These are phyloP conservation scores for Boletales sp. DNA, from an alignment of 768 basidiomycete species.

Conservation along the genomic window DNA sequence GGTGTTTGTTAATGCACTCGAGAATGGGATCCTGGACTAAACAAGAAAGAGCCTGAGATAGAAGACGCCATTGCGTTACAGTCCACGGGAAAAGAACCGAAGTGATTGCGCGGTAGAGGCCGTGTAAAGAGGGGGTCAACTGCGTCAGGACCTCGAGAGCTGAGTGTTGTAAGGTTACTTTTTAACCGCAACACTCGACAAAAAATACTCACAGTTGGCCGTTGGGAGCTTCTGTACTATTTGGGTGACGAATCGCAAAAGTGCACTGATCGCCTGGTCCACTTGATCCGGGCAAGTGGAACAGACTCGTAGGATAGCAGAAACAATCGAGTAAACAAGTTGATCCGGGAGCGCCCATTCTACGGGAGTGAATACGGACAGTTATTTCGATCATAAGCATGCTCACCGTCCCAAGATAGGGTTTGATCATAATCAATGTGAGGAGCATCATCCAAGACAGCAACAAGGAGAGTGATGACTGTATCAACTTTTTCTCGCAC, in stretches of 20 bases:
- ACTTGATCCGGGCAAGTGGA: slow-evolving; percentile 48
- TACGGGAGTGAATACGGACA: slow-evolving; percentile 21
- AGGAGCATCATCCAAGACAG: slow-evolving; percentile 69
- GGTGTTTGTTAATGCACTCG: slow-evolving; percentile 68
- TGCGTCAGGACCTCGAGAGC: slow-evolving; percentile 74
- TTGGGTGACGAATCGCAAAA: slow-evolving; percentile 55
- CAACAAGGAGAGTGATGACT: slow-evolving; percentile 57
- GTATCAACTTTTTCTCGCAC: slow-evolving; percentile 49
- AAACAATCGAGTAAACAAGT: slow-evolving; percentile 74
- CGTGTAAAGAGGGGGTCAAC: slow-evolving; percentile 78
- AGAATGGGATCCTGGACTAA: slow-evolving; percentile 67
- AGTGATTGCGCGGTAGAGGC: slow-evolving; percentile 81
- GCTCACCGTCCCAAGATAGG: slow-evolving; percentile 75
- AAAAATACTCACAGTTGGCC: slow-evolving; percentile 46
- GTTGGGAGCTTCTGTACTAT: slow-evolving; percentile 54
- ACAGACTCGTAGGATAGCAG: slow-evolving; percentile 68
- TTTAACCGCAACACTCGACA: neutral
- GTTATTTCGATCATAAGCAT: neutral
- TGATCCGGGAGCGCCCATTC: slow-evolving; percentile 89
- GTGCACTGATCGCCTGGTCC: slow-evolving; percentile 50
- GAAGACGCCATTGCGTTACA: slow-evolving; percentile 55
- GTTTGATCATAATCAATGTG: slow-evolving; percentile 74
- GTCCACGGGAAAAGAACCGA: slow-evolving; percentile 78
- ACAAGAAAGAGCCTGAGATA: slow-evolving; percentile 50
- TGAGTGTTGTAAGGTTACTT: slow-evolving; percentile 22